Base-by-base conservation (phyloP, 2,329 filamentous ascomycete species). In the Xylariaceae sp. region DNA sequence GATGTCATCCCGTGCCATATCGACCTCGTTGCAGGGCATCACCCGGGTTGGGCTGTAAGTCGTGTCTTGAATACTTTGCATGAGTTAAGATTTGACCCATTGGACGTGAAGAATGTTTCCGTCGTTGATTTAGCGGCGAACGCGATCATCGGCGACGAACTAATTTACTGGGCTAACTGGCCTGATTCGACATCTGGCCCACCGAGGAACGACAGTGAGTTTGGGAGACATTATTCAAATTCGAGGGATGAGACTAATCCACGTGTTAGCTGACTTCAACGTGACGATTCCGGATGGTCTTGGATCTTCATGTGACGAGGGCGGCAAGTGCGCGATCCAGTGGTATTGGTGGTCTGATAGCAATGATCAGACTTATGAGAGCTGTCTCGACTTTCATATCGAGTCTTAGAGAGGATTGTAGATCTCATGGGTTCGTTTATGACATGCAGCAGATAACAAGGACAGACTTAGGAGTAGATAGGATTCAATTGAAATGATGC, bases 351-450 rank as follows among this genome's bases (percentile, higher is more conserved):
- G 82, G 54, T 80, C 81, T 4, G 63, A 68, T 14, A 71, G 69
- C 49, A 76, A 81, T 55, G 62, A 78, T 52, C 83, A 86, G 74
- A 84, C 82, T 11, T 86, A 86, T 63, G 79, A 83, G 71, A 75
- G 76, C 45, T 86, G 83, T 68, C 71, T 85, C 47, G 83, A 86
- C 62, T 84, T 87, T 48, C 59, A 61, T 13, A 42, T 63, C 13
- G 31, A 50, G 31, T 16, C 42, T n/a, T 57, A 54, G 34, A 14
- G 22, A 28, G 4, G 22, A 28, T 28, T 5, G 7, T 28, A 4
- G 7, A 28, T 7, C 22, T 28, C 4, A 28, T 28, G 22, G 22
- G 7, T 7, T 28, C n/a, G 22, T 28, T 28, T 28, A 4, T 7
- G 22, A 28, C 22, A 5, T 28, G 22, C 4, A 28, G 22, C 22